Evolutionary conservation across 306 rosid species (phyloP).

Genomic region (Astragalus glycyphyllos): DNA sequence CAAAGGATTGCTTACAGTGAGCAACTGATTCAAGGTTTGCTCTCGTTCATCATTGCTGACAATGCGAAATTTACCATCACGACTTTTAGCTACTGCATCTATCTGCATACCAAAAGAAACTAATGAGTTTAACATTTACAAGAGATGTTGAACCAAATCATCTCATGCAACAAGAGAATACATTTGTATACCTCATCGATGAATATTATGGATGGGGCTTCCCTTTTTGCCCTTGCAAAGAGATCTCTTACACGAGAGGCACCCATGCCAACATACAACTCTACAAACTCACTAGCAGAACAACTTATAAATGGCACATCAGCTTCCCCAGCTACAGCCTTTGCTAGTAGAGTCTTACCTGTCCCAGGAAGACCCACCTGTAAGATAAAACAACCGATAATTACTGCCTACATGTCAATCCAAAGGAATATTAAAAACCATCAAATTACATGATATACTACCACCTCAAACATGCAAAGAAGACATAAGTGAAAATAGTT

Average conservation of each 20-base stretch:
- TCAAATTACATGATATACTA: constrained; percentile 1
- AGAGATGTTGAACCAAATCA: constrained; percentile 31
- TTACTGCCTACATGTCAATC: constrained; percentile 31
- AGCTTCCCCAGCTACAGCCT: constrained; percentile 99
- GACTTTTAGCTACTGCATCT: constrained; percentile 98
- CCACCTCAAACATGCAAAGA: constrained; percentile 20
- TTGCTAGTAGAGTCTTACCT: constrained; percentile 97
- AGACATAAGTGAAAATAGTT: constrained; percentile 6
- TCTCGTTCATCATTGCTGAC: constrained; percentile 98
- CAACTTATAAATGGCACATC: constrained; percentile 97
- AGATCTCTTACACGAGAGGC: constrained; percentile 99
- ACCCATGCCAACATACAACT: constrained; percentile 99
- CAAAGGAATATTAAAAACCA: constrained; percentile 36
- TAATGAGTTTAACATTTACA: constrained; percentile 6
- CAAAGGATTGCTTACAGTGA: constrained; percentile 70
- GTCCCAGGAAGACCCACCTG: constrained; percentile 99
- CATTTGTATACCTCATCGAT: constrained; percentile 82
- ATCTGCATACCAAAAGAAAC: constrained; percentile 62
- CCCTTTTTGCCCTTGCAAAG: constrained; percentile 96
- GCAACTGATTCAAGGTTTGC: constrained; percentile 97
- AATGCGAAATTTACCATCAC: constrained; percentile 94
- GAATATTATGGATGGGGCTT: constrained; percentile 93
- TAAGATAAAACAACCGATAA: constrained; percentile 48
- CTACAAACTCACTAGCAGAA: constrained; percentile 98
- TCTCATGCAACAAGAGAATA: constrained; percentile 17